Conservation (phyloP, 768 basidiomycete species). For the Russula griseocarnosa region DNA sequence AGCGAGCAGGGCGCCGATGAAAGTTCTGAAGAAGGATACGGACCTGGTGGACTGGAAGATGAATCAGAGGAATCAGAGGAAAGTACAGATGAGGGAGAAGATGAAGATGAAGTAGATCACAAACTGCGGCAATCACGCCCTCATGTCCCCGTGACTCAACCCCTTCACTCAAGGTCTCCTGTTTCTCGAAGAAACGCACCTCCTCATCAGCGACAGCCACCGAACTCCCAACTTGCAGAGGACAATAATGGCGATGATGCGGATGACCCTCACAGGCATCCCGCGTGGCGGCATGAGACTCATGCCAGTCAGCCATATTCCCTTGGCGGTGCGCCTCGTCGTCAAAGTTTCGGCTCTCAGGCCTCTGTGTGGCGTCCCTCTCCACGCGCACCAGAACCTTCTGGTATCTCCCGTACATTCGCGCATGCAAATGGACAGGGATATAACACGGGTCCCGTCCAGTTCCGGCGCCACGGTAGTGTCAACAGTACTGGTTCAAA, state of each 20-base stretch:
- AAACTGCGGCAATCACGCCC: conserved; percentile 11
- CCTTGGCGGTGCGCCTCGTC: conserved; percentile 9
- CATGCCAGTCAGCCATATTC: conserved; percentile 15
- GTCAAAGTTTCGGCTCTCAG: conserved; percentile 15
- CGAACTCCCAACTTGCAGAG: conserved; percentile 3
- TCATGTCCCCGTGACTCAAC: background rate
- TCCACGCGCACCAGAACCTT: conserved; percentile 13
- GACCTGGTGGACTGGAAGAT: too few species aligned
- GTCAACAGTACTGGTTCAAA: too few species aligned
- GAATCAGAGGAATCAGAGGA: too few species aligned
- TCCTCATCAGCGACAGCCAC: conserved; percentile 17
- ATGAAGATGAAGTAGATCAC: too few species aligned
- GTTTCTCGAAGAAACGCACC: conserved; percentile 10
- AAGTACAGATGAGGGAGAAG: too few species aligned
- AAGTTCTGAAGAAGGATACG: too few species aligned
- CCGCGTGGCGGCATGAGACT: background rate
- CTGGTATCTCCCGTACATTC: conserved; percentile 24
- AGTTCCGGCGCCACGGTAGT: too few species aligned
- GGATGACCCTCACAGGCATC: conserved; percentile 7
- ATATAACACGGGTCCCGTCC: conserved; percentile 25
- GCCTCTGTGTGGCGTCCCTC: background rate
- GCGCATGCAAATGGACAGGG: conserved; percentile 37
- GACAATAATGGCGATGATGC: conserved; percentile 11
- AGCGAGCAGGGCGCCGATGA: too few species aligned
- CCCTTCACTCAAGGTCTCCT: conserved; percentile 11